Conservation (phyloP, 352 stramenopile genomes). For the Globisporangium canariense region DNA sequence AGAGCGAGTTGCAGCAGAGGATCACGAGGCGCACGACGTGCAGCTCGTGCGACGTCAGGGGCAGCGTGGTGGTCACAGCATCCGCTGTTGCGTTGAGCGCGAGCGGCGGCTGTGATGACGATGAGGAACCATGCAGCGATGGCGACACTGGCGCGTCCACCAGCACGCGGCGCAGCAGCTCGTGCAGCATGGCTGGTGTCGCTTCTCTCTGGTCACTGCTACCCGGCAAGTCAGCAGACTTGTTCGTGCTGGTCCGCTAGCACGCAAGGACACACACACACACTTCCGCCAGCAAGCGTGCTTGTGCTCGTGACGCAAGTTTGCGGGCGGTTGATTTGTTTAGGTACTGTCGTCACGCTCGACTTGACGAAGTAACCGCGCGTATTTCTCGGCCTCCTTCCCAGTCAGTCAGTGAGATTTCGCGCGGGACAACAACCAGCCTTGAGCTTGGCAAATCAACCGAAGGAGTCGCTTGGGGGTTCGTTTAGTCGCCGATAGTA, state of each 20-base stretch:
- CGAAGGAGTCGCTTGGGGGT: too few species aligned
- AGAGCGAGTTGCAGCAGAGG: constrained; percentile 35
- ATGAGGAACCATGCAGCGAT: too few species aligned
- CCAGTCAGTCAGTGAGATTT: not conserved
- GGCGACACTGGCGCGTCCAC: not conserved
- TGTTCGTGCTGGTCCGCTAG: not conserved
- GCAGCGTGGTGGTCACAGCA: not conserved
- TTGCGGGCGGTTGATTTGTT: not conserved
- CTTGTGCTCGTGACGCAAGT: not conserved
- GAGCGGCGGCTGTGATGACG: not conserved
- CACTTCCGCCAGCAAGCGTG: not conserved
- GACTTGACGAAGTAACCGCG: not conserved
- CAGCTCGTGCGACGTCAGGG: constrained; percentile 28
- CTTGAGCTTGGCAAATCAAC: too few species aligned
- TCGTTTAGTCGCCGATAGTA: too few species aligned
- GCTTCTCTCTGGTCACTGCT: not conserved
- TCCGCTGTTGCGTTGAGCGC: not conserved
- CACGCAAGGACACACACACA: not conserved
- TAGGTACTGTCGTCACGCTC: not conserved
- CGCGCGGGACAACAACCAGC: too few species aligned
- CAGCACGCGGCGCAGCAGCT: constrained; percentile 15
- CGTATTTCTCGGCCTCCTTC: not conserved
- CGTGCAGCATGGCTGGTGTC: not conserved
- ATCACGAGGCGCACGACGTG: constrained; percentile 33
- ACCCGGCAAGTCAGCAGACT: not conserved